Evolutionary conservation across 805 yeast genomes (phyloP).

Genomic region (Pichia cabralensis): DNA sequence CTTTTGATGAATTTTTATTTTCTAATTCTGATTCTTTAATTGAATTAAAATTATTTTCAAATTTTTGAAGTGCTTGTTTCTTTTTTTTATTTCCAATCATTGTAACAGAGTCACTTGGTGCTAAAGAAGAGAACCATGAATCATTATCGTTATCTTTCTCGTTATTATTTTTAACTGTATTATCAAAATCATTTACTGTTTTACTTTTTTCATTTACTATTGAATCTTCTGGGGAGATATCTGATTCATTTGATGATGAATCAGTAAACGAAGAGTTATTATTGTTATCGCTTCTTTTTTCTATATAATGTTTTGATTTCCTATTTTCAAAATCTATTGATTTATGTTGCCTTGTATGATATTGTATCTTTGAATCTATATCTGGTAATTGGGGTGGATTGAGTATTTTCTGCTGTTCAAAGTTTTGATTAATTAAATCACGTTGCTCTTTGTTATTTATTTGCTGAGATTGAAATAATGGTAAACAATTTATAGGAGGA

Average conservation of each 20-base stretch:
- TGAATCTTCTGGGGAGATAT: no score
- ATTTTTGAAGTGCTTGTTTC: neutral
- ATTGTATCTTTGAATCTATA: no score
- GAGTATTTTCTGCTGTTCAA: no score
- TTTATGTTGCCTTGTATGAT: no score
- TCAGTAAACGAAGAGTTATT: neutral
- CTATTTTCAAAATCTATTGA: conserved; percentile 5
- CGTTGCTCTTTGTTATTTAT: neutral
- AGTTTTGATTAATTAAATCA: no score
- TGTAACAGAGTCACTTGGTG: conserved; percentile 14
- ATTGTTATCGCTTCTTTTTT: neutral
- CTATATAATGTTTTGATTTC: conserved; percentile 2
- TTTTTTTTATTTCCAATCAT: conserved; percentile 6
- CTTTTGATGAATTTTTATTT: neutral
- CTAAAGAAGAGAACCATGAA: conserved; percentile 5
- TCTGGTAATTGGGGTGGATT: no score
- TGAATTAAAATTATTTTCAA: neutral
- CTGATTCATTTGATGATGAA: no score
- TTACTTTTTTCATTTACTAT: no score
- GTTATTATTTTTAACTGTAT: neutral
- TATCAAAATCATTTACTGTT: neutral
- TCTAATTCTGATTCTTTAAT: neutral
- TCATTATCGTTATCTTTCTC: conserved; percentile 3
- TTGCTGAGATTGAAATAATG: no score
- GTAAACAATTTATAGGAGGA: conserved; percentile 6